Base-by-base conservation (phyloP, 345 rosid species). In the Isatis tinctoria region DNA sequence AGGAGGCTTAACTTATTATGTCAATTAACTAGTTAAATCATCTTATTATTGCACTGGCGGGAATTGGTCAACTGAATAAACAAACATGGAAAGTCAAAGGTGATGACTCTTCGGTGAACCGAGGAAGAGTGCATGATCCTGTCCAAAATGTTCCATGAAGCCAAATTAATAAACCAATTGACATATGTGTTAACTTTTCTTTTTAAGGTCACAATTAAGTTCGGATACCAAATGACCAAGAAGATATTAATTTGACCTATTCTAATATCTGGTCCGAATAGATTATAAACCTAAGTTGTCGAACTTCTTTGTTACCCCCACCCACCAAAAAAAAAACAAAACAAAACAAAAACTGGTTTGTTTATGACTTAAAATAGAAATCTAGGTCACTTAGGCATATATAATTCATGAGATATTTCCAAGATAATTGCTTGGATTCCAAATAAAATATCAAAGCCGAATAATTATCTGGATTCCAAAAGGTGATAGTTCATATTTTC, bases 41-140 rank as follows among this genome's bases (percentile, higher is more conserved):
- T 60, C 35, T 12, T 49, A 44, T 60, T 44, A 65, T 66, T n/a
- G 61, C 41, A 60, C 22, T 49, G 56, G 26, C 70, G 47, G 62
- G 36, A 69, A 13, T 26, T 63, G 43, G 60, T 54, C 60, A 76
- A 76, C 49, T 9, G 45, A 45, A 33, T 27, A 69, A 69, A 37
- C 70, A 62, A 56, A 69, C 32, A 4, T n/a, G 69, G 69, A 69
- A 68, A 61, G 65, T 61, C 69, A 70, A 63, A 47, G 16, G 60
- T 22, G 27, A 59, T 51, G 36, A 8, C 40, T 27, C 35, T 37
- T 59, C 9, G n/a, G 40, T 57, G 24, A 65, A 35, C 35, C 49
- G 60, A 53, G 4, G 49, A 24, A 63, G 27, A 45, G 7, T n/a
- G 4, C 49, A 66, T 58, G 43, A 47, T 66, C 35, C 57, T 45